Percentiles rank a stretch among this genome's conserved stretches.
Conservation (phyloP, 2,329 filamentous ascomycete genomes). For the Botryosphaeria agaves region DNA sequence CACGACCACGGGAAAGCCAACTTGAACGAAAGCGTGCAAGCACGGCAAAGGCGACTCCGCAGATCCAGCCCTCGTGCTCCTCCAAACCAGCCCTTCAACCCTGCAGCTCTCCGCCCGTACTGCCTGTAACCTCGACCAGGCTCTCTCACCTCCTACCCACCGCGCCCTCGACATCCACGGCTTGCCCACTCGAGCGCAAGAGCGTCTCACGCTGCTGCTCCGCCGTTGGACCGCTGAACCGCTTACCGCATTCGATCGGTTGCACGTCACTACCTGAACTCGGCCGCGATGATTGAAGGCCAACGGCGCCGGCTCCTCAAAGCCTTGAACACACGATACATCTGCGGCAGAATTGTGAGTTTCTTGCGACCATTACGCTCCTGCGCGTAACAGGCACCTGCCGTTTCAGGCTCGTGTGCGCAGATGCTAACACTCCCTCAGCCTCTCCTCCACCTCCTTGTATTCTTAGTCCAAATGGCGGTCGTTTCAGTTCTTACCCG, state of each 20-base stretch:
- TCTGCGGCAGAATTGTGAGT: constrained; percentile 58
- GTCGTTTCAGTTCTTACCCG: constrained; percentile 66
- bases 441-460: constrained; percentile 73
- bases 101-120: too few relatives aligned
- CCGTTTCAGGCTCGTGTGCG: constrained; percentile 1
- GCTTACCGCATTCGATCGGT: constrained; percentile 3
- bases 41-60: too few relatives aligned
- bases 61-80: too few relatives aligned
- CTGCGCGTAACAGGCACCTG: too few relatives aligned
- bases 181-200: too few relatives aligned
- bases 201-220: too few relatives aligned
- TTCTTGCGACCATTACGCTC: constrained; percentile 4
- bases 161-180: too few relatives aligned
- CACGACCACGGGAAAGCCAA: too few relatives aligned
- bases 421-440: constrained; percentile 20
- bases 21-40: too few relatives aligned
- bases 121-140: too few relatives aligned
- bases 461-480: constrained; percentile 78
- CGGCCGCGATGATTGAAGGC: neutral
- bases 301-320: constrained; percentile 39
- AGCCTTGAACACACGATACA: constrained; percentile 52
- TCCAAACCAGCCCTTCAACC: too few relatives aligned
- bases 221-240: neutral
- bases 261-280: neutral
- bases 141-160: too few relatives aligned